These are phyloP conservation scores for Penicillium subrubescens DNA, from an alignment of 495 filamentous ascomycete species.

Conservation along the genomic window DNA sequence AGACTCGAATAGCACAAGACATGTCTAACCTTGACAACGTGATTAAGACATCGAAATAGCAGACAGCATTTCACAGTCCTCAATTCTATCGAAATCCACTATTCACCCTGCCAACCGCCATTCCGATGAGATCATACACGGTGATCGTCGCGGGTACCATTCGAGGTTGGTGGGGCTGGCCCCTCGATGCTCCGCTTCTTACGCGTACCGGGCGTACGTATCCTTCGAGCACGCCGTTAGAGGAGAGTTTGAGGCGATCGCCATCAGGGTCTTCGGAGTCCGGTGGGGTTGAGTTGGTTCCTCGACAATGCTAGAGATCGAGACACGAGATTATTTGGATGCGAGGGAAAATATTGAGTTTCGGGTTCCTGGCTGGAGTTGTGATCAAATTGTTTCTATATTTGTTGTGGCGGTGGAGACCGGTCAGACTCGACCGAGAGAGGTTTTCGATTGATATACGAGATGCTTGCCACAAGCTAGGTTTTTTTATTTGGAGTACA, in stretches of 20 bases:
- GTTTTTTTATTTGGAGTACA: not conserved
- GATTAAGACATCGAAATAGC: not conserved
- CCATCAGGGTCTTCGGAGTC: not conserved
- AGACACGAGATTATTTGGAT: not conserved
- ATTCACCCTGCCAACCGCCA: not conserved
- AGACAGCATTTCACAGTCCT: not conserved
- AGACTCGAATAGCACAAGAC: not conserved
- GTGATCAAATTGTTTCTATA: not conserved
- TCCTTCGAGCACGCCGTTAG: not conserved
- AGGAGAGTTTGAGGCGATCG: not conserved
- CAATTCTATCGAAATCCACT: not conserved
- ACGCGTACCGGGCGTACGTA: conserved; percentile 1
- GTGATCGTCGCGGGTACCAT: not conserved
- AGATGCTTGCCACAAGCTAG: not conserved
- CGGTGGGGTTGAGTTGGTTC: not conserved
- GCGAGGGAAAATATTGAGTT: not conserved
- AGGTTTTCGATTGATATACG: too few species aligned
- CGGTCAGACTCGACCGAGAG: not conserved
- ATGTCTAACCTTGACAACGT: not conserved
- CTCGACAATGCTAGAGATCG: not conserved
- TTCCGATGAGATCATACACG: not conserved
- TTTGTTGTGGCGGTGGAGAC: not conserved
- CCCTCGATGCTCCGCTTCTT: not conserved
- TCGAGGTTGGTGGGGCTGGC: not conserved
- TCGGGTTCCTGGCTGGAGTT: not conserved